Percentiles rank a stretch among this genome's conserved stretches.
These are phyloP conservation scores for Cercophora scortea DNA, from an alignment of 495 filamentous ascomycete genomes.

Conservation along the genomic window DNA sequence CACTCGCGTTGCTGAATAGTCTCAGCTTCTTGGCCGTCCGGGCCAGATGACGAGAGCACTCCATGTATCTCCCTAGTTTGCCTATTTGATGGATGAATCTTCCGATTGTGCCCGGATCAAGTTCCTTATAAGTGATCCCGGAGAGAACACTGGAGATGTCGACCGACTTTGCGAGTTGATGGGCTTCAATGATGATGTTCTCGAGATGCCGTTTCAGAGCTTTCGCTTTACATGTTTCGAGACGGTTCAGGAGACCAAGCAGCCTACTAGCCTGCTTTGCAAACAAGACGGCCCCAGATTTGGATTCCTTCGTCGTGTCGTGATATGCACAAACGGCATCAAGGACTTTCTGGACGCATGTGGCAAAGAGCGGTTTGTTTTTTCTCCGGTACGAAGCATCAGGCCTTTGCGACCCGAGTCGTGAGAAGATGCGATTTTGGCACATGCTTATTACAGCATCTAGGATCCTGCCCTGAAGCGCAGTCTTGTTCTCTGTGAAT, in stretches of 20 bases:
- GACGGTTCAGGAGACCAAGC: neutral
- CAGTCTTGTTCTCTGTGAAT: neutral
- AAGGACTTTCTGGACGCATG: neutral
- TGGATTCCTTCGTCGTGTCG: neutral
- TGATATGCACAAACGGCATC: neutral
- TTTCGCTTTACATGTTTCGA: neutral
- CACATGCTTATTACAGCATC: neutral
- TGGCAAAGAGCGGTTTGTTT: slow-evolving; percentile 3
- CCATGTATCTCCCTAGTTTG: slow-evolving; percentile 30
- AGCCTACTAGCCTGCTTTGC: no score
- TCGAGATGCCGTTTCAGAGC: neutral
- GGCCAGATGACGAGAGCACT: slow-evolving; percentile 22
- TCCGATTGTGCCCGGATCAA: slow-evolving; percentile 4
- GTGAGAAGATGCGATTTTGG: neutral
- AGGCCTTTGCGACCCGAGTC: neutral
- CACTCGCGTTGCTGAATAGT: slow-evolving; percentile 15
- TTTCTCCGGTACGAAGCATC: neutral
- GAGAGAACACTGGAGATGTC: slow-evolving; percentile 7
- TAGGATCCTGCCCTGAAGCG: slow-evolving; percentile 10
- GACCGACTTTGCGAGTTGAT: neutral
- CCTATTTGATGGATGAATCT: slow-evolving; percentile 20
- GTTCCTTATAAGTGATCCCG: neutral
- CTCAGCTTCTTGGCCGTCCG: slow-evolving; percentile 18
- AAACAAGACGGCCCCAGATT: no score
- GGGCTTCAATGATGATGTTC: neutral